Base-by-base conservation (phyloP, 768 basidiomycete genomes). In the Podaxis sp. region DNA sequence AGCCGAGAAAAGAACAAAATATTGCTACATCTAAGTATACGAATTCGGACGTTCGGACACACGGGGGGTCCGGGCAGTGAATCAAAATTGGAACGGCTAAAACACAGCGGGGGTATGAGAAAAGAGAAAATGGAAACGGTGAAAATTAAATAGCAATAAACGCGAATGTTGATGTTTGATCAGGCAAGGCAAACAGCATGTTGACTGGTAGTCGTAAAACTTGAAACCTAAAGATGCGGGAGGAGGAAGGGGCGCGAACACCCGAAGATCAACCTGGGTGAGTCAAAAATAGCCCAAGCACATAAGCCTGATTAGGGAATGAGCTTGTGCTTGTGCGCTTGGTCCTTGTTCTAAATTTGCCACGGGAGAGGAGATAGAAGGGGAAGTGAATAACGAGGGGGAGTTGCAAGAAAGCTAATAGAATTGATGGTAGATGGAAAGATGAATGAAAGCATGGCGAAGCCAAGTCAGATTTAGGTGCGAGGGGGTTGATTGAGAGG, bases 401-500 rank as follows among this genome's bases (percentile, higher is more conserved):
- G 40, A 6, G 23, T 52, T 27, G 27, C 23, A 55, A 37, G 42
- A 48, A 51, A 51, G 37, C 25, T 11, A 55, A 38, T 55, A 23
- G 36, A 46, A 61, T 47, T 54, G 52, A 55, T 54, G 59, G 40
- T 55, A 18, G 50, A 51, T 53, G 48, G 46, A 21, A 18, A 35
- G 51, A 46, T 53, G 51, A 36, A 27, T 28, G 50, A 60, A 23
- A 53, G 36, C n/a, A 18, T 44, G 42, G 25, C 18, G 27, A 48
- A 51, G 57, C 28, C 46, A 44, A 48, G 16, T 37, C 27, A 27
- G 42, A 23, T 18, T 55, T 46, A 61, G 36, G 13, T 21, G 53
- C 53, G 59, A 27, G 32, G 2, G 25, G 52, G 42, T 9, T 54
- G 59, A 62, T 57, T 57, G 18, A 72, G 64, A 4, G 79, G 79